These are phyloP conservation scores for Cucurbita moschata DNA, from an alignment of 306 rosid species.

Conservation along the genomic window DNA sequence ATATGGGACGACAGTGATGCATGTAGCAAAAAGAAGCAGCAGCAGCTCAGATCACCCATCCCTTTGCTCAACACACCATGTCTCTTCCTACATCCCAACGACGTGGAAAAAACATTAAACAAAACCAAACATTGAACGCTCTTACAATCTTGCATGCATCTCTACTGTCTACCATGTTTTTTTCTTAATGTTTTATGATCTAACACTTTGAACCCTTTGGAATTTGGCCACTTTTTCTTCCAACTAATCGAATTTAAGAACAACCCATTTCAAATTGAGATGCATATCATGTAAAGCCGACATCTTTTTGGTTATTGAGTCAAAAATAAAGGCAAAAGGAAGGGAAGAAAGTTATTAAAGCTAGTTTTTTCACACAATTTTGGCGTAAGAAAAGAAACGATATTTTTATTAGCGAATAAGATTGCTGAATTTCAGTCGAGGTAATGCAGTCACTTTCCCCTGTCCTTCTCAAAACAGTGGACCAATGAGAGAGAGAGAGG, in stretches of 20 bases:
- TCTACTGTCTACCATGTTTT: not conserved
- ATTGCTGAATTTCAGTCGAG: not conserved
- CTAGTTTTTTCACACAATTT: too few species aligned
- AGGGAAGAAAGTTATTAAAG: not conserved
- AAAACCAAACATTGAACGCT: not conserved
- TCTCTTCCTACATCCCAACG: not conserved
- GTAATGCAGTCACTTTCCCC: conserved; percentile 14
- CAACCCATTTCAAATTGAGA: not conserved
- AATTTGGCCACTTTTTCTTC: too few species aligned
- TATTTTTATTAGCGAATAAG: conserved; percentile 9
- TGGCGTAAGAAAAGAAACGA: not conserved
- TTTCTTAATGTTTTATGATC: too few species aligned
- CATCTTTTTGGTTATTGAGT: not conserved
- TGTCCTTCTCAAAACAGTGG: conserved; percentile 19
- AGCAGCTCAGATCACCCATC: not conserved
- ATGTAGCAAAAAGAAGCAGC: not conserved
- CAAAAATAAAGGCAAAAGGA: not conserved
- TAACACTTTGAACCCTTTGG: too few species aligned
- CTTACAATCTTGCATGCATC: not conserved
- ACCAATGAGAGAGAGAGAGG: not conserved
- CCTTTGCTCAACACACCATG: not conserved
- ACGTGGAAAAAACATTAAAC: not conserved
- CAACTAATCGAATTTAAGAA: too few species aligned
- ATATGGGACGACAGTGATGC: conserved; percentile 14
- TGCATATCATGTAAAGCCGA: not conserved